Base-by-base conservation (phyloP, 306 rosid species). In the Prunus mira region DNA sequence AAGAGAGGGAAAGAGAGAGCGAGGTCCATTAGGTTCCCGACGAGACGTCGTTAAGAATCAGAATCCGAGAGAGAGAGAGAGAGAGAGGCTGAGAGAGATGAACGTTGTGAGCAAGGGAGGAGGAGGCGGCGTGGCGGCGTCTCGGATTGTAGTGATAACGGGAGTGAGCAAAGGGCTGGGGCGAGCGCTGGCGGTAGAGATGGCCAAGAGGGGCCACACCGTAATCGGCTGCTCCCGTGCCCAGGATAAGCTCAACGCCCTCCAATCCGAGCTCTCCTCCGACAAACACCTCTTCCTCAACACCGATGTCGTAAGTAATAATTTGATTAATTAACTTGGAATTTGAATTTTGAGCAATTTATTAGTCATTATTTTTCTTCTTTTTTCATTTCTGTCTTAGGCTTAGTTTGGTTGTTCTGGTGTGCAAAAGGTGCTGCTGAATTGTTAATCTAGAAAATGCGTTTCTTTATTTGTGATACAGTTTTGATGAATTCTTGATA, bases 401-500 rank as follows among this genome's bases (percentile, higher is more conserved):
- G 52, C 52, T 3, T 13, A 13, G 62, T 56, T 56, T 9, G 62
- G 6, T 56, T 56, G 13, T 56, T 56, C 25, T 20, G 62, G 4
- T 56, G 12, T 56, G 62, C 62, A 56, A 56, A 49, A 49, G 1
- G 17, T 49, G 54, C 4, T 13, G 18, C 15, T 49, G 52, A 49
- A 49, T 12, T 0, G 19, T 49, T 49, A 13, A 49, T 13, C 18
- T 49, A 13, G 58, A 15, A 18, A 52, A 52, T 52, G 58, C 58
- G 9, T 52, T 47, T 3, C 28, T 30, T 47, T 68, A 24, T 68
- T 12, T 81, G 20, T 58, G 65, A 64, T 75, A 75, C 89, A 91
- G 97, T 84, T 93, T 93, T 83, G 89, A 93, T 78, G 96, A 93
- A 62, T 93, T 93, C 82, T 84, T 93, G 86, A 89, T 91, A 93